A percentile compares a stretch with the other conserved stretches of the same genome.
These are phyloP conservation scores for Linum tenue DNA, from an alignment of 345 rosid genomes.

Conservation along the genomic window DNA sequence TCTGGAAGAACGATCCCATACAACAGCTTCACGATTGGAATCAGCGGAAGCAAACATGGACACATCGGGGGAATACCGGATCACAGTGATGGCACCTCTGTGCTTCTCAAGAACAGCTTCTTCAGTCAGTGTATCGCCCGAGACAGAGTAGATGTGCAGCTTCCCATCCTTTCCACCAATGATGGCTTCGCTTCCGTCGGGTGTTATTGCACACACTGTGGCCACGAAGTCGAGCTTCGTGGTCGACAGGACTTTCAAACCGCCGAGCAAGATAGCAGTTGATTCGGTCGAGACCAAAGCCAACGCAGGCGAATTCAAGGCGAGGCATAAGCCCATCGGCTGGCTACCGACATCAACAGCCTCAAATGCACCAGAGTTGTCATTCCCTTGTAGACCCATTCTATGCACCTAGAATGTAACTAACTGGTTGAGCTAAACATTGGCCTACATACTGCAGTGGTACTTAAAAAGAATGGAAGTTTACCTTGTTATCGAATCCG, in stretches of 20 bases:
- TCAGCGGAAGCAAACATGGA: constrained; percentile 95
- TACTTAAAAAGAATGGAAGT: background rate
- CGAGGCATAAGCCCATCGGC: constrained; percentile 79
- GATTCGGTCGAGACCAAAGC: constrained; percentile 61
- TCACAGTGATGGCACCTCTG: constrained; percentile 75
- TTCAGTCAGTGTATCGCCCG: constrained; percentile 61
- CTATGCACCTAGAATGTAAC: too few relatives aligned
- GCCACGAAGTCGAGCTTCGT: constrained; percentile 63
- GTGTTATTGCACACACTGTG: constrained; percentile 70
- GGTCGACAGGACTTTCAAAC: constrained; percentile 58
- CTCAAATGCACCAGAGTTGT: too few relatives aligned
- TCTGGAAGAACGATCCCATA: constrained; percentile 70
- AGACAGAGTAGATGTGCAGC: constrained; percentile 55
- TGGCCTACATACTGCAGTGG: constrained; percentile 46
- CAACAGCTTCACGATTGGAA: constrained; percentile 76
- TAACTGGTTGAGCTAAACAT: constrained; percentile 6
- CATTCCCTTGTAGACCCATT: too few relatives aligned
- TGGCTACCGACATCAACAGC: constrained; percentile 63
- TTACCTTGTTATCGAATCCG: constrained; percentile 8
- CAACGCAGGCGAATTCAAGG: constrained; percentile 53
- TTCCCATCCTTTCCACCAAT: constrained; percentile 80
- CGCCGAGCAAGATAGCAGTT: constrained; percentile 66
- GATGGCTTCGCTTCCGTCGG: constrained; percentile 86
- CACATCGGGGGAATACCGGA: constrained; percentile 75
- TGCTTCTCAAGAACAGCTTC: constrained; percentile 80